Conservation (phyloP, 2,329 filamentous ascomycete species). For the Tolypocladium guangdongense region DNA sequence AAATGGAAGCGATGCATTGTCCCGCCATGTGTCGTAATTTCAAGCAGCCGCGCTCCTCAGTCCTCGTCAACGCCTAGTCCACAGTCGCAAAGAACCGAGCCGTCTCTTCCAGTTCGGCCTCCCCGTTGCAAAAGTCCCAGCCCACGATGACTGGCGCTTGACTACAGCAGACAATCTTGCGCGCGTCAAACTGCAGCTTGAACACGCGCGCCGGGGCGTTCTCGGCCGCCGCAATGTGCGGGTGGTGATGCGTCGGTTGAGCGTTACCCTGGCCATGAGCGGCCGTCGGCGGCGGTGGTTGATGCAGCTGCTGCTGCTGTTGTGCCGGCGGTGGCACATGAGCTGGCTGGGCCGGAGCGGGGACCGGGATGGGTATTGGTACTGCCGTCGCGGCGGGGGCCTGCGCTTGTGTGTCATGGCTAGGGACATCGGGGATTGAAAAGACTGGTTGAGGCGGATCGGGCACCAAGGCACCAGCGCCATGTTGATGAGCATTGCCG, state of each 20-base stretch:
- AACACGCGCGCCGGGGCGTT: conserved; percentile 59
- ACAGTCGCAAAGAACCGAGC: conserved; percentile 65
- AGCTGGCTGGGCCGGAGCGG: conserved; percentile 10
- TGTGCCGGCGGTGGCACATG: conserved; percentile 3
- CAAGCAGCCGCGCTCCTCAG: not conserved
- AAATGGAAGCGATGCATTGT: not conserved
- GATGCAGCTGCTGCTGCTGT: conserved; percentile 3
- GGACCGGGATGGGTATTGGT: not conserved
- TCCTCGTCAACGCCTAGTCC: conserved; percentile 16
- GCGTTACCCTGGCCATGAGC: conserved; percentile 3
- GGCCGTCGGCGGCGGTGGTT: conserved; percentile 1
- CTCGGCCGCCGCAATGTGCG: conserved; percentile 34
- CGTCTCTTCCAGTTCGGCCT: conserved; percentile 68
- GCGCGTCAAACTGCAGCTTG: conserved; percentile 91
- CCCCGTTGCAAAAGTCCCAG: conserved; percentile 93
- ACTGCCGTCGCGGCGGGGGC: not conserved
- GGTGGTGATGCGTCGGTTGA: conserved; percentile 23
- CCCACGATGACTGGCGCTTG: conserved; percentile 87
- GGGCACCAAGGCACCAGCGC: not conserved
- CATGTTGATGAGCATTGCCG: not conserved
- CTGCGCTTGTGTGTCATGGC: not conserved
- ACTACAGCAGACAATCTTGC: conserved; percentile 87
- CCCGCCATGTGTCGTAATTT: not conserved
- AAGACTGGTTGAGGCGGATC: not conserved
- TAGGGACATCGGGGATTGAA: not conserved